Evolutionary conservation across 441 rosid species (phyloP).

Genomic region (Populus trichocarpa): DNA sequence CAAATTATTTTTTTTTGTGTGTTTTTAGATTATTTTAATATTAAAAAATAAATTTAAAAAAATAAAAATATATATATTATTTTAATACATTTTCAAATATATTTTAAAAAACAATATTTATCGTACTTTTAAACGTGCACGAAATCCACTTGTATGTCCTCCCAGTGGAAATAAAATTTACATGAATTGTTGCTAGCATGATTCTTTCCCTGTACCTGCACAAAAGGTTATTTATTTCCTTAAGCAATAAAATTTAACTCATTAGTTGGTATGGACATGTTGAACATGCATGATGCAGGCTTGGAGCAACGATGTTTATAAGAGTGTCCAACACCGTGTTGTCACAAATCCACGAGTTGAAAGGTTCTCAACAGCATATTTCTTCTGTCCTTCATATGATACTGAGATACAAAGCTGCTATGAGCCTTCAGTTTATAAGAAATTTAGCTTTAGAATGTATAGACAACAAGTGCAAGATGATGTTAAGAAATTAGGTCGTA

Average conservation of each 20-base stretch:
- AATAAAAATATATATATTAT: too few relatives aligned
- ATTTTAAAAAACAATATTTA: background rate
- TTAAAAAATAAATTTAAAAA: too few relatives aligned
- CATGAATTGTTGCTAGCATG: background rate
- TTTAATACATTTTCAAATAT: too few relatives aligned
- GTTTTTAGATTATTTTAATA: too few relatives aligned
- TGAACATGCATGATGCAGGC: constrained; percentile 40
- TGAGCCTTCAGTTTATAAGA: constrained; percentile 47
- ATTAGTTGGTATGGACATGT: background rate
- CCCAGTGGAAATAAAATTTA: too few relatives aligned
- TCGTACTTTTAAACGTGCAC: too few relatives aligned
- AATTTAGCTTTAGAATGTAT: constrained; percentile 68
- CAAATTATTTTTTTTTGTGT: too few relatives aligned
- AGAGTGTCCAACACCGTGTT: constrained; percentile 81
- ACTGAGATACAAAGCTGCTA: constrained; percentile 51
- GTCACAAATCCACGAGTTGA: constrained; percentile 60
- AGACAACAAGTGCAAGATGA: constrained; percentile 77
- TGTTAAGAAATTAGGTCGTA: constrained; percentile 61
- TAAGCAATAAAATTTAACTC: background rate
- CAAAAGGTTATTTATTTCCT: background rate
- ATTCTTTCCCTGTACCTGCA: background rate
- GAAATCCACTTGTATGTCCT: too few relatives aligned
- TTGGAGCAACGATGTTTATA: constrained; percentile 83
- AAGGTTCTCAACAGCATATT: constrained; percentile 86
- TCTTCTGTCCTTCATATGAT: constrained; percentile 79